Evolutionary conservation across 257 asterid species (phyloP), one percentile per base, ranked within the genome.

Genomic region (Rauvolfia tetraphylla): DNA sequence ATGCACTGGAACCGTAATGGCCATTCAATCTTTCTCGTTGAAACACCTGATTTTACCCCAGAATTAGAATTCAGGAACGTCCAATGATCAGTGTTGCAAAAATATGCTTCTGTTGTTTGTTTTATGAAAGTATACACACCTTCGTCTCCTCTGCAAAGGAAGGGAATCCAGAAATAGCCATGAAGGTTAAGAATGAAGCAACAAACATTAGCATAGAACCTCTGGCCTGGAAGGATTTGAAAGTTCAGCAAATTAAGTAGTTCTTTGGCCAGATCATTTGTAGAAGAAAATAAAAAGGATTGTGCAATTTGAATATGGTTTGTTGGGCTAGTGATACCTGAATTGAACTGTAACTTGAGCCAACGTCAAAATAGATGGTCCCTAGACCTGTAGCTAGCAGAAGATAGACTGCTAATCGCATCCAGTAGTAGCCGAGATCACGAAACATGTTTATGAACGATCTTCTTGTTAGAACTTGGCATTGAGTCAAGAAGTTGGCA

Each of bases 91-190:
- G 10, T 10, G 1, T 46, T 13, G 5, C 8, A 41, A 41, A 41
- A 41, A 39, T 39, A 29, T 14, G 38, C 7, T 27, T 44, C 31
- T 58, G 33, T 20, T 53, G n/a, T 20, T 53, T 6, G 14, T 6
- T 1, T 7, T 9, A 6, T 13, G 13, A 46, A 13, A n/a, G 0
- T 1, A 25, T n/a, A 41, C 57, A 51, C 59, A 86, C 88, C 85
- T 88, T 88, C 89, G 86, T 88, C 51, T 88, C 90, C 78, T 88
- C 90, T 27, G 80, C 86, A 41, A 86, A 82, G 31, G 93, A 88
- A 59, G 88, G 89, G 80, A 88, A 86, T 46, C 93, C 89, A 46
- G 89, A 88, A 17, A 82, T 57, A 5, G 90, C 83, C 93, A 88
- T 88, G 71, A 88, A 83, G 11, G 90, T 88, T 73, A 88, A 76